phyloP scores from a whole-genome alignment of 108 stramenopile species.

The Nitzschia palea region DNA sequence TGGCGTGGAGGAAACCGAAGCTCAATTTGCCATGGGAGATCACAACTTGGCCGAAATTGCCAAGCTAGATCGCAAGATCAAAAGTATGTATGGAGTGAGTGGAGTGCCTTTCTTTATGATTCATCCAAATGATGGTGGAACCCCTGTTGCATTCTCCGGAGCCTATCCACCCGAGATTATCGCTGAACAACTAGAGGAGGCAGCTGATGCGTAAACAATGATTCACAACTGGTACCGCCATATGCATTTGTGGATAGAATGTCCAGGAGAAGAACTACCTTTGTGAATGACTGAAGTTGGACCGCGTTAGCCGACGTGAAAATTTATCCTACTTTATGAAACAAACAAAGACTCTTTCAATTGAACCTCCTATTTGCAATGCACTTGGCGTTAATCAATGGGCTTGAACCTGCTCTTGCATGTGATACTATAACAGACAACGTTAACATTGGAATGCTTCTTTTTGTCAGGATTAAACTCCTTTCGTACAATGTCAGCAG shows the following conservation, averaged over 20 bases:
- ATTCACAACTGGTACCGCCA: neutral
- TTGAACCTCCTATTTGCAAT: too few relatives aligned
- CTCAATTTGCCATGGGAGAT: conserved; percentile 13
- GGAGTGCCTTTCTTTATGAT: conserved; percentile 45
- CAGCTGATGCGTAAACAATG: conserved; percentile 13
- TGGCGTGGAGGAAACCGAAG: conserved; percentile 14
- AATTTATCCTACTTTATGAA: neutral
- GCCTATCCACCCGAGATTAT: conserved; percentile 35
- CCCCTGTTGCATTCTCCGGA: conserved; percentile 33
- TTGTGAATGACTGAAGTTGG: conserved; percentile 7
- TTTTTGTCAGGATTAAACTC: too few relatives aligned
- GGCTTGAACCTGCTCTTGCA: too few relatives aligned
- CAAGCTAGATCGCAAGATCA: conserved; percentile 13
- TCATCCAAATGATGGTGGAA: conserved; percentile 21
- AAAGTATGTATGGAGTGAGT: conserved; percentile 17
- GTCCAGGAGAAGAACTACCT: neutral
- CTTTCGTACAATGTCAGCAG: too few relatives aligned
- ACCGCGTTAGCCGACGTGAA: neutral
- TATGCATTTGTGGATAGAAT: neutral
- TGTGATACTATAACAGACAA: too few relatives aligned
- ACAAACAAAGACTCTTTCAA: neutral
- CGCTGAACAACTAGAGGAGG: conserved; percentile 29
- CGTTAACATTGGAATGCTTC: too few relatives aligned
- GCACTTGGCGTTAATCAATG: too few relatives aligned
- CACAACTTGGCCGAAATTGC: conserved; percentile 10